These are phyloP conservation scores for Pistacia atlantica DNA, from an alignment of 345 rosid genomes.

Conservation along the genomic window DNA sequence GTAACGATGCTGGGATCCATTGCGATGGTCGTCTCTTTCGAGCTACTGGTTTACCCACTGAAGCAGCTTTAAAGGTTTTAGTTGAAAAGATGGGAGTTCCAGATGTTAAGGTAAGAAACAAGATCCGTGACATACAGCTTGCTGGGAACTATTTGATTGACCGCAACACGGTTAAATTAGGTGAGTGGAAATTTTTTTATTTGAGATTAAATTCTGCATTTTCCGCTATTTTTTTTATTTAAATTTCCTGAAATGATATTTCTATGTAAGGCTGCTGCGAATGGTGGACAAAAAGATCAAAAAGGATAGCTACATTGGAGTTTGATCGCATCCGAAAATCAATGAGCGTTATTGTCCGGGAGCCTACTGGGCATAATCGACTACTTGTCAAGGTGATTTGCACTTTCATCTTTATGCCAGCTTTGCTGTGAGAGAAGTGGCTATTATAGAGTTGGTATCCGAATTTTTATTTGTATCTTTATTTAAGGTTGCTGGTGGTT, in stretches of 20 bases:
- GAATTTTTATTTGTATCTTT: not conserved
- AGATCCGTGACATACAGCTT: slow-evolving; percentile 48
- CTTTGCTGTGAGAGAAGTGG: not conserved
- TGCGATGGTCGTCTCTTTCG: slow-evolving; percentile 73
- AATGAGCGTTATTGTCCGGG: slow-evolving; percentile 78
- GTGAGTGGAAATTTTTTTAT: slow-evolving; percentile 35
- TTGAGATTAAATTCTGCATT: not conserved
- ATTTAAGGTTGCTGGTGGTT: not conserved
- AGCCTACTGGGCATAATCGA: slow-evolving; percentile 64
- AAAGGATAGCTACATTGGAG: slow-evolving; percentile 79
- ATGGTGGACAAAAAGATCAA: slow-evolving; percentile 78
- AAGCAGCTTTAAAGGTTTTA: slow-evolving; percentile 92
- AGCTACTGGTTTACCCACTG: slow-evolving; percentile 94
- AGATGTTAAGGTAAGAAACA: slow-evolving; percentile 53
- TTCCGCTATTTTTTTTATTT: slow-evolving; percentile 8
- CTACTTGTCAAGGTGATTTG: slow-evolving; percentile 84
- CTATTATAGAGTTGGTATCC: not conserved
- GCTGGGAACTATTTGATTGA: slow-evolving; percentile 63
- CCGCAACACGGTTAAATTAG: slow-evolving; percentile 61
- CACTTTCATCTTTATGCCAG: slow-evolving; percentile 1
- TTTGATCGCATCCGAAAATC: slow-evolving; percentile 89
- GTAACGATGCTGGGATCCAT: slow-evolving; percentile 85
- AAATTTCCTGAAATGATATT: slow-evolving; percentile 4
- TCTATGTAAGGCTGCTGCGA: slow-evolving; percentile 61
- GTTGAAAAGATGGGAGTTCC: slow-evolving; percentile 93